phyloP scores from a whole-genome alignment of 768 basidiomycete species.

The Suillus subaureus region DNA sequence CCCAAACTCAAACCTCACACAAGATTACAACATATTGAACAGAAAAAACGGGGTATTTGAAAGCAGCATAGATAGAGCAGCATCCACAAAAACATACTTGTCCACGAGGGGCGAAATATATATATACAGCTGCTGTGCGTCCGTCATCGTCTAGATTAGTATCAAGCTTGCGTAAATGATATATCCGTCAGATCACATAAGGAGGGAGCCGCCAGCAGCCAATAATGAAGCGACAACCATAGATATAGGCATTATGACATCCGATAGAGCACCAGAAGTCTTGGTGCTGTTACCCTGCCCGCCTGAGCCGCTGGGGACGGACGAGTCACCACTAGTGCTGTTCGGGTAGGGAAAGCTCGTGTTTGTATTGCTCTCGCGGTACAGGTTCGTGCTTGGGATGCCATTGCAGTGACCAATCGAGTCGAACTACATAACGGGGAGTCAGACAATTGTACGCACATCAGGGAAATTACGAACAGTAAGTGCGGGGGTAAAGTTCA shows the following conservation, averaged over 20 bases:
- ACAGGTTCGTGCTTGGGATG: constrained; percentile 66
- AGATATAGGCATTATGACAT: constrained; percentile 17
- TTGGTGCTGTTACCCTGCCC: constrained; percentile 7
- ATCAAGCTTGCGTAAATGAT: constrained; percentile 14
- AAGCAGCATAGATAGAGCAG: constrained; percentile 4
- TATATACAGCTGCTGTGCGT: constrained; percentile 24
- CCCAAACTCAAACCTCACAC: neutral
- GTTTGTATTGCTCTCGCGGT: constrained; percentile 83
- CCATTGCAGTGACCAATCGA: constrained; percentile 79
- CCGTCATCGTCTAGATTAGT: constrained; percentile 26
- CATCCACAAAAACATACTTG: constrained; percentile 17
- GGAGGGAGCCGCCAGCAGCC: constrained; percentile 14
- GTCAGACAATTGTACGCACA: constrained; percentile 2
- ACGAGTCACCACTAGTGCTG: constrained; percentile 24
- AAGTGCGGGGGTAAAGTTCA: constrained; percentile 65
- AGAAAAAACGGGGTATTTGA: constrained; percentile 13
- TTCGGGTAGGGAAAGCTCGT: constrained; percentile 59
- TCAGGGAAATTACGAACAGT: constrained; percentile 43
- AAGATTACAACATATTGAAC: neutral
- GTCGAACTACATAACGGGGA: constrained; percentile 47
- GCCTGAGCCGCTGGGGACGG: constrained; percentile 16
- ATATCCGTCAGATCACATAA: constrained; percentile 21
- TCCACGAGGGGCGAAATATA: constrained; percentile 15
- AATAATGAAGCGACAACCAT: constrained; percentile 17
- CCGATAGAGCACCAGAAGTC: constrained; percentile 17